A percentile compares a stretch with the other conserved stretches of the same genome.
These are phyloP conservation scores for Solidago caesia DNA, from an alignment of 129 eudicot genomes.

Conservation along the genomic window DNA sequence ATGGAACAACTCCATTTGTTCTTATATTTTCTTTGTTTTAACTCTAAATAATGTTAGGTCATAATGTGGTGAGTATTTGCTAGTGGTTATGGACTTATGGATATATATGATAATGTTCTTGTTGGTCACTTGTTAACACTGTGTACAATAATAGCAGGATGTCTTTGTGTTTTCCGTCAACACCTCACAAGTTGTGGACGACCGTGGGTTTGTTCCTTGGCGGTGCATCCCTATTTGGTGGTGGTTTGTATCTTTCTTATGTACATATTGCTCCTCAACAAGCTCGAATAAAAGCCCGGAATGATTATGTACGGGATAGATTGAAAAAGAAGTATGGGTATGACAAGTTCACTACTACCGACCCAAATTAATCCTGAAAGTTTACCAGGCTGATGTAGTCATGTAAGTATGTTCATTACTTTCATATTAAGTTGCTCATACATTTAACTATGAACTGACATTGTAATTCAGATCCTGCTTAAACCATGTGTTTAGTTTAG, in stretches of 20 bases:
- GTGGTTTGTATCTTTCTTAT: conserved; percentile 71
- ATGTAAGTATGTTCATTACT: conserved; percentile 10
- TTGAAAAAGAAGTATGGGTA: conserved; percentile 68
- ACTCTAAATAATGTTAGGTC: no score
- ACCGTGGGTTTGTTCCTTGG: conserved; percentile 54
- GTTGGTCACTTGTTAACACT: conserved; percentile 7
- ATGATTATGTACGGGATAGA: conserved; percentile 57
- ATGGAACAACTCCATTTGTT: no score
- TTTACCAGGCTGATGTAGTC: conserved; percentile 1
- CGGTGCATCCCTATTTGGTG: conserved; percentile 59
- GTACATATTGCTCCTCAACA: conserved; percentile 83
- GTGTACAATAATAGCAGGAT: conserved; percentile 33
- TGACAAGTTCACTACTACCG: conserved; percentile 34
- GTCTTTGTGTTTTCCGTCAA: conserved; percentile 69
- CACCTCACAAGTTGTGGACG: conserved; percentile 60
- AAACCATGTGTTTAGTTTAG: neutral
- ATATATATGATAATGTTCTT: neutral
- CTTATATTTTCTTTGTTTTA: no score
- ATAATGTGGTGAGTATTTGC: no score
- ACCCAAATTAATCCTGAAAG: conserved; percentile 11
- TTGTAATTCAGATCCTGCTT: neutral
- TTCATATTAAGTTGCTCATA: neutral
- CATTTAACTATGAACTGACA: neutral
- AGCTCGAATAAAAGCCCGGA: conserved; percentile 80
- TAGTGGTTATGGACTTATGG: neutral